Evolutionary conservation across 192 early-diverging fungal species (phyloP), one percentile per base, ranked within the genome.

Genomic region (Backusella sp.): DNA sequence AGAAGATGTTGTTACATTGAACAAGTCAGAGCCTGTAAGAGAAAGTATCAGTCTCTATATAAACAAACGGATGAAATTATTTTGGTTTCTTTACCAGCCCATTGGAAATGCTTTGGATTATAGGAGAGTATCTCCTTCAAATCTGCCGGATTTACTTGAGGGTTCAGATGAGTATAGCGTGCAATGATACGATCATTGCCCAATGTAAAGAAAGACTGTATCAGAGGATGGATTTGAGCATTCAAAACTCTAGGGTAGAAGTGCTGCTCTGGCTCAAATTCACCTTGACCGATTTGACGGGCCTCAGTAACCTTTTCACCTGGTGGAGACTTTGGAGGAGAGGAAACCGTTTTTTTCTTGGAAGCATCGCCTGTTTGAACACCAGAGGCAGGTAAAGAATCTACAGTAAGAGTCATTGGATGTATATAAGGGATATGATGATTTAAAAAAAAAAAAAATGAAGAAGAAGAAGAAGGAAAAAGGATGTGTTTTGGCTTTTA

Each of bases 171-270:
- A 53, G 91, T 92, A 73, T 95, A 96, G 41, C 95, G 79, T 2
- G 94, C 92, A 59, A 96, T 87, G 73, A 96, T 96, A 28, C 95
- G 85, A 77, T 95, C 93, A 77, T 96, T 95, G 42, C 95, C 95
- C 30, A 96, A 87, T 2, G 91, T 86, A 76, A 96, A 93, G 83
- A 96, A 96, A 34, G 88, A 91, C 8, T 91, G 86, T 32, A 96
- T 93, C 70, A 95, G 86, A 21, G 95, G 95, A 78, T 96, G 95
- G 53, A 96, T 94, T 74, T 93, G 89, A 1, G 95, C 95, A 77
- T 95, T 96, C 37, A 96, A 76, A 2, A 96, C 95, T 36, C 95
- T 88, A 7, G 95, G 95, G 77, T 96, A 96, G 82, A 94, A 96
- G 77, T 96, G 95, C 42, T 90, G 79, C 70, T 93, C 94, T 26